Conservation (phyloP, 192 early-diverging fungal genomes). For the Chytriomyces sp. region DNA sequence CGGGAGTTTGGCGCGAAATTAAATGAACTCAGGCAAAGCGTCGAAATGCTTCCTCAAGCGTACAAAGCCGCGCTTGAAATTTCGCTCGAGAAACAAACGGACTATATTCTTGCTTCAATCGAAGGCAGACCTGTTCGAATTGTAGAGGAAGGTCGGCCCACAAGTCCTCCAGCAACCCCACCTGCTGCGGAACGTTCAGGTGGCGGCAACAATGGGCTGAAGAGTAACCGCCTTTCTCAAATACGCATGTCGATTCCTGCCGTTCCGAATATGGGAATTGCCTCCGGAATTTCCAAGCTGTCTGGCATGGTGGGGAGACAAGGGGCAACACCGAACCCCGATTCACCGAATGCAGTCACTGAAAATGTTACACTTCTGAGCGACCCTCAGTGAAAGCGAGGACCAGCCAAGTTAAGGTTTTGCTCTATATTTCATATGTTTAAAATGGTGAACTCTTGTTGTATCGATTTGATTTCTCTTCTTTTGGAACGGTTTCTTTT, state of each 20-base stretch:
- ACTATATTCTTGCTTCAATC: neutral
- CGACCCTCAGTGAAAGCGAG: too few relatives aligned
- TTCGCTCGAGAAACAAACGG: conserved; percentile 12
- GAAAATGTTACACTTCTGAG: too few relatives aligned
- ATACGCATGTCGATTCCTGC: neutral
- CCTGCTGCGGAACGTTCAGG: neutral
- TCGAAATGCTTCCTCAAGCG: conserved; percentile 14
- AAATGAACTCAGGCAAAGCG: conserved; percentile 6
- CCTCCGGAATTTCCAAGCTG: conserved; percentile 16
- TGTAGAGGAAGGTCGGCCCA: neutral
- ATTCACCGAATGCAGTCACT: too few relatives aligned
- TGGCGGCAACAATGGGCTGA: neutral
- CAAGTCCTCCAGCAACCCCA: neutral
- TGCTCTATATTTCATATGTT: too few relatives aligned
- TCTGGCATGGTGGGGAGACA: neutral
- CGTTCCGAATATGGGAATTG: conserved; percentile 35
- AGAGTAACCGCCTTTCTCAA: neutral
- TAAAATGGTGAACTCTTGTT: too few relatives aligned
- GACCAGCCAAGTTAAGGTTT: too few relatives aligned
- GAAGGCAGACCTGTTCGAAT: neutral
- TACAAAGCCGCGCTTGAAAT: conserved; percentile 1
- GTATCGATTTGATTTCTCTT: too few relatives aligned
- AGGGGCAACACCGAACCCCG: too few relatives aligned
- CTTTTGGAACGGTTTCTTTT: too few relatives aligned
- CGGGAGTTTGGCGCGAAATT: conserved; percentile 12